Evolutionary conservation across 441 rosid species (phyloP).

Genomic region (Biscutella laevigata): DNA sequence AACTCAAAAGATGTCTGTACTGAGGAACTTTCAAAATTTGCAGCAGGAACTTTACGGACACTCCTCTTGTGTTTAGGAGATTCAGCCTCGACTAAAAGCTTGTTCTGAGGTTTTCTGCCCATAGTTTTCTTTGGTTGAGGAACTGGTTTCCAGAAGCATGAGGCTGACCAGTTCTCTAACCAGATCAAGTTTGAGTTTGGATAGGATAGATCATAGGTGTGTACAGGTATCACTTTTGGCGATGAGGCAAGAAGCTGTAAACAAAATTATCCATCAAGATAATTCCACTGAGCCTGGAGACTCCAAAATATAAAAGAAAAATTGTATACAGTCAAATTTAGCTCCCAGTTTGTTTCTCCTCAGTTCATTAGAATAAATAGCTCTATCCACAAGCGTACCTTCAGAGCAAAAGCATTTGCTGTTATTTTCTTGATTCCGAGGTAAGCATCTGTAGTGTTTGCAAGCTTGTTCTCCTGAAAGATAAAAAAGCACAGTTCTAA

Average conservation of each 20-base stretch:
- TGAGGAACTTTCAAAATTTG: conserved; percentile 35
- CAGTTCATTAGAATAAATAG: neutral
- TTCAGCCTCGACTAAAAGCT: conserved; percentile 45
- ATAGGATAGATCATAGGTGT: conserved; percentile 41
- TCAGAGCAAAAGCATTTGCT: conserved; percentile 47
- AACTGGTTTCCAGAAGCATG: conserved; percentile 63
- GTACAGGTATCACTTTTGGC: conserved; percentile 53
- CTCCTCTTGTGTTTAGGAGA: conserved; percentile 56
- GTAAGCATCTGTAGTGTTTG: conserved; percentile 28
- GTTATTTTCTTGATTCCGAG: conserved; percentile 42
- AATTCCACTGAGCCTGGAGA: neutral
- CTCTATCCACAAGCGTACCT: conserved; percentile 39
- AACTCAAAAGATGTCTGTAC: conserved; percentile 42
- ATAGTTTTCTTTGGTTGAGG: conserved; percentile 52
- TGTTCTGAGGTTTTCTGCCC: conserved; percentile 39
- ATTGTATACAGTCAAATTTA: neutral
- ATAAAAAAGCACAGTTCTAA: neutral
- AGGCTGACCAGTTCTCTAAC: conserved; percentile 78
- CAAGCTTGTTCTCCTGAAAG: conserved; percentile 38
- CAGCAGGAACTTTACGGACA: conserved; percentile 49
- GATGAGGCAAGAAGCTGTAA: conserved; percentile 70
- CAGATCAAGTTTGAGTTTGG: conserved; percentile 66
- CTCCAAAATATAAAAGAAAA: conserved; percentile 1
- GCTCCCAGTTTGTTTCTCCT: neutral
- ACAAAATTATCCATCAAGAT: neutral